Evolutionary conservation across 352 stramenopile species (phyloP).

Genomic region (Pythium brachiatum): DNA sequence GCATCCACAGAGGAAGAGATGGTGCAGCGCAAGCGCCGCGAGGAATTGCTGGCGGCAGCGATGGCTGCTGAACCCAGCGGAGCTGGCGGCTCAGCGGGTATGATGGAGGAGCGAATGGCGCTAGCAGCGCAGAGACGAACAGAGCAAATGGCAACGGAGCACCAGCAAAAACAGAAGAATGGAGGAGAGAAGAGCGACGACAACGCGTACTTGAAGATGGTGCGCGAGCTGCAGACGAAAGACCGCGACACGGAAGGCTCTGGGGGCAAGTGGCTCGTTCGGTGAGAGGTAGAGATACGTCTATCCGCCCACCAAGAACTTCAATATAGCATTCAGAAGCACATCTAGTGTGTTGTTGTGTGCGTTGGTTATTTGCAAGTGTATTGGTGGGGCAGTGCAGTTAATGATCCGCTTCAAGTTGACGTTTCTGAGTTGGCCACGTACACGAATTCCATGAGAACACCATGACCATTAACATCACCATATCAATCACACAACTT

Average conservation of each 20-base stretch:
- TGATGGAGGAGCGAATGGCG: slow-evolving; percentile 63
- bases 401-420: slow-evolving; percentile 15
- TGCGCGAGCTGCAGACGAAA: slow-evolving; percentile 59
- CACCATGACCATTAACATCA: too few relatives aligned
- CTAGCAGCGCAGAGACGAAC: slow-evolving; percentile 54
- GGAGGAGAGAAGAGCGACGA: slow-evolving; percentile 8
- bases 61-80: slow-evolving; percentile 14
- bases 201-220: slow-evolving; percentile 62
- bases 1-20: slow-evolving; percentile 30
- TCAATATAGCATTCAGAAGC: too few relatives aligned
- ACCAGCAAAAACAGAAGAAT: slow-evolving; percentile 10
- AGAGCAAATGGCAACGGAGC: slow-evolving; percentile 22
- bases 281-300: too few relatives aligned
- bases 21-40: slow-evolving; percentile 27
- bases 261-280: slow-evolving; percentile 72
- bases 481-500: too few relatives aligned
- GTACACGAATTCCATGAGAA: neutral
- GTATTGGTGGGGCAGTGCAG: neutral
- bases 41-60: slow-evolving; percentile 38
- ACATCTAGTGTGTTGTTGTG: too few relatives aligned
- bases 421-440: slow-evolving; percentile 6
- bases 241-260: slow-evolving; percentile 45
- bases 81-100: slow-evolving; percentile 16
- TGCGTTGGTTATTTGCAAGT: too few relatives aligned
- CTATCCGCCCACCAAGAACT: too few relatives aligned